These are phyloP conservation scores for Colletotrichum melonis DNA, from an alignment of 2,329 filamentous ascomycete species.

Conservation along the genomic window DNA sequence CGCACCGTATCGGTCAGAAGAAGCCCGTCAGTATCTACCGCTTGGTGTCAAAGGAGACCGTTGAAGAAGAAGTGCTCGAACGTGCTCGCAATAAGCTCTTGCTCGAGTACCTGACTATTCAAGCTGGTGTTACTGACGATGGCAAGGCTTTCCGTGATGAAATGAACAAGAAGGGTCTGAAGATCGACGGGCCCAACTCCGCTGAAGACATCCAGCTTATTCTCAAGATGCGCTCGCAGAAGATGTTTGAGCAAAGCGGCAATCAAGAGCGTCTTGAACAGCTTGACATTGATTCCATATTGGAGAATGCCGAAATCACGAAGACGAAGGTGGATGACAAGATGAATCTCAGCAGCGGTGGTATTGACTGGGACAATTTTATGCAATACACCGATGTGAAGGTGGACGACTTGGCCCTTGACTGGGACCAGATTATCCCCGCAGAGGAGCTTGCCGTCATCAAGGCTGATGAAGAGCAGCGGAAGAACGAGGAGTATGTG, in stretches of 20 bases:
- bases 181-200: constrained; percentile 84
- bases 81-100: constrained; percentile 97
- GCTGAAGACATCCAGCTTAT: constrained; percentile 97
- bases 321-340: constrained; percentile 96
- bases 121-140: constrained; percentile 95
- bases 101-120: constrained; percentile 96
- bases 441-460: constrained; percentile 90
- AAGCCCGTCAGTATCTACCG: constrained; percentile 96
- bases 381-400: constrained; percentile 99
- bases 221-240: constrained; percentile 96
- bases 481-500: constrained; percentile 85
- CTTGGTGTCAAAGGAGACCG: constrained; percentile 96
- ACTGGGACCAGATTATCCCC: constrained; percentile 99
- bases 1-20: constrained; percentile 97
- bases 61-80: constrained; percentile 97
- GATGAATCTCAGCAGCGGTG: constrained; percentile 91
- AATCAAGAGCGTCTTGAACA: constrained; percentile 98
- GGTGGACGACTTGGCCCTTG: constrained; percentile 81
- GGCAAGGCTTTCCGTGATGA: constrained; percentile 82
- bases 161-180: constrained; percentile 80
- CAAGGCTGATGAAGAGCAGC: constrained; percentile 88
- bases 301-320: constrained; percentile 96
- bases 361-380: constrained; percentile 88
- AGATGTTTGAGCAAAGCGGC: constrained; percentile 97
- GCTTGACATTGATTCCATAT: constrained; percentile 95